These are phyloP conservation scores for Mucor piriformis DNA, from an alignment of 371 early-diverging fungal genomes.

Conservation along the genomic window DNA sequence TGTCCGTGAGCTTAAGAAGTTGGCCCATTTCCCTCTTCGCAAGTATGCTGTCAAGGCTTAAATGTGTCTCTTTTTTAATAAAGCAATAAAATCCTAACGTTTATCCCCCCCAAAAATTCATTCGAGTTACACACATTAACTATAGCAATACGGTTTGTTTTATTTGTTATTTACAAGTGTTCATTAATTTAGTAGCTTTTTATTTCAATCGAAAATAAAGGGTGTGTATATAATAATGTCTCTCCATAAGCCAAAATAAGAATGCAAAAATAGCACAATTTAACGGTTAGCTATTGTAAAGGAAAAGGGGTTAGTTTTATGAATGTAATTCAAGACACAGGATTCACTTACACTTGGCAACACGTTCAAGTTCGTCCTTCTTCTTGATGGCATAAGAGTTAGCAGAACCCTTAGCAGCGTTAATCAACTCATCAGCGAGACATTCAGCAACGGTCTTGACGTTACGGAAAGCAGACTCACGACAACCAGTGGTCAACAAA, in stretches of 20 bases:
- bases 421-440: constrained; percentile 99
- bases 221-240: neutral
- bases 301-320: neutral
- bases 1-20: constrained; percentile 81
- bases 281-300: constrained; percentile 28
- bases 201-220: no score
- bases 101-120: neutral
- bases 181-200: no score
- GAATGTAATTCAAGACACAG: no score
- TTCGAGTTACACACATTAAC: neutral
- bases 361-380: constrained; percentile 96
- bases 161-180: no score
- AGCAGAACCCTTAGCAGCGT: constrained; percentile 95
- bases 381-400: constrained; percentile 99
- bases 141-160: neutral
- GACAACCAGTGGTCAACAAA: constrained; percentile 89
- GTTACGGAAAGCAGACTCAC: constrained; percentile 41
- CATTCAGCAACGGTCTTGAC: constrained; percentile 98
- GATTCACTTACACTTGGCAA: constrained; percentile 39
- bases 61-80: constrained; percentile 25
- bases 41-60: constrained; percentile 87
- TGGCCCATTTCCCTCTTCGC: constrained; percentile 83
- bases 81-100: neutral
- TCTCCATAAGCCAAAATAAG: neutral
- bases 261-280: constrained; percentile 2